Base-by-base conservation (phyloP, 495 filamentous ascomycete species). In the Hypoxylon fragiforme region DNA sequence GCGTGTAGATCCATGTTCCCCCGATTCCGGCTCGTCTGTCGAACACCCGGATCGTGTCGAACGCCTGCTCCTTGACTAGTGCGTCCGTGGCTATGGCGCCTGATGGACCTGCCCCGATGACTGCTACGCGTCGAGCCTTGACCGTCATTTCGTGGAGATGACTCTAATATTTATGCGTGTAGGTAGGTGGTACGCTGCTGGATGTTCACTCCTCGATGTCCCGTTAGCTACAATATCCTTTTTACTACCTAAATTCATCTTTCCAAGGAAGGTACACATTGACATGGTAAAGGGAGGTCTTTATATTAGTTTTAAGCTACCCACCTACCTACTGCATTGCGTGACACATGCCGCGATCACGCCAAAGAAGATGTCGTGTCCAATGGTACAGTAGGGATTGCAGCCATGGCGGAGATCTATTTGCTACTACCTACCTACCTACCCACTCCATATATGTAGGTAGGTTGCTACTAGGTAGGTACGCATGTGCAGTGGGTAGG, bases 71-170 rank as follows among this genome's bases (percentile, higher is more conserved):
- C 60, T 84, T 77, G 37, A 72, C 71, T n/a, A 86, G 65, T 0
- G 83, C 82, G 70, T 85, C 80, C 3, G 82, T 75, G 0, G 80
- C 71, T 55, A 84, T 83, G 41, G 79, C 81, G 6, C 82, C 81
- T 1, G 81, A 68, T 4, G 83, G 83, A 1, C 82, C 82, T 2
- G 79, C 74, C 16, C 83, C 82, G 58, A 86, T 83, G 8, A 86
- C 74, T 22, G 83, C 83, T 12, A 85, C 75, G 5, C 57, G 57
- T 15, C 57, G 57, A 15, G 50, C 57, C n/a, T 60, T 60, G 2
- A 49, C 57, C n/a, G 57, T 0, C 57, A 60, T 60, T 3, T 2
- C 31, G 13, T 19, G 44, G 12, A 7, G 36, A 28, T 16, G 40
- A 22, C 22, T 16, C 11, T 20, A 15, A 4, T 7, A n/a, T n/a